Evolutionary conservation across 805 yeast species (phyloP).

Genomic region (Candida broadrunensis): DNA sequence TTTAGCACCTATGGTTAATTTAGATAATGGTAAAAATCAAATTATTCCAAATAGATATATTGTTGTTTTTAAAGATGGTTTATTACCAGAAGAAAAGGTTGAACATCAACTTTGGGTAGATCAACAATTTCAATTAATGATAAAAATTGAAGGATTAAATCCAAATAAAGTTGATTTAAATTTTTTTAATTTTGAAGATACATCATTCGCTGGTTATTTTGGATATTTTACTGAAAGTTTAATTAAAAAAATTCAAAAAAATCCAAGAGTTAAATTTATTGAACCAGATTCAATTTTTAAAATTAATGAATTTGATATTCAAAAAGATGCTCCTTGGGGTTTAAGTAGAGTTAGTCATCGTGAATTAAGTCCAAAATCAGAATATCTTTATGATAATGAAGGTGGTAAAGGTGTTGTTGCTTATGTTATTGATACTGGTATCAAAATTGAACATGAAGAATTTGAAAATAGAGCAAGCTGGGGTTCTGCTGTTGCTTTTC

Average conservation of each 20-base stretch:
- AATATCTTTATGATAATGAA: conserved; percentile 34
- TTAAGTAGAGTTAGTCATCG: conserved; percentile 37
- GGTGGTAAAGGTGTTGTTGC: conserved; percentile 56
- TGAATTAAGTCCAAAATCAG: conserved; percentile 17
- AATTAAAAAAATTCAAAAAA: conserved; percentile 8
- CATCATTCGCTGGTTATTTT: conserved; percentile 68
- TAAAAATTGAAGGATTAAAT: not conserved
- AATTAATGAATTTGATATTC: conserved; percentile 28
- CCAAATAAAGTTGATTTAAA: conserved; percentile 32
- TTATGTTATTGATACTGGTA: conserved; percentile 85
- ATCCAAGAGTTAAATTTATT: conserved; percentile 24
- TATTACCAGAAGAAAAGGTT: conserved; percentile 47
- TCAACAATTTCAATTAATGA: conserved; percentile 21
- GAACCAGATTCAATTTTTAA: conserved; percentile 42
- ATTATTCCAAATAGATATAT: conserved; percentile 75
- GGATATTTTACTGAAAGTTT: conserved; percentile 56
- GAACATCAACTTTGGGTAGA: conserved; percentile 66
- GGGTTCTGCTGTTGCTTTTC: conserved; percentile 45
- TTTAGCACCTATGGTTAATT: not conserved
- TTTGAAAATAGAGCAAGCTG: conserved; percentile 58
- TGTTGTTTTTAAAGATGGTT: conserved; percentile 70
- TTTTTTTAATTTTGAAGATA: conserved; percentile 56
- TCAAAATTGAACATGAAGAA: conserved; percentile 57
- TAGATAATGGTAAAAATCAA: conserved; percentile 8
- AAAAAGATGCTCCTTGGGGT: conserved; percentile 42